Base-by-base conservation (phyloP, 1,139 yeast species). In the Wickerhamomyces sp. region DNA sequence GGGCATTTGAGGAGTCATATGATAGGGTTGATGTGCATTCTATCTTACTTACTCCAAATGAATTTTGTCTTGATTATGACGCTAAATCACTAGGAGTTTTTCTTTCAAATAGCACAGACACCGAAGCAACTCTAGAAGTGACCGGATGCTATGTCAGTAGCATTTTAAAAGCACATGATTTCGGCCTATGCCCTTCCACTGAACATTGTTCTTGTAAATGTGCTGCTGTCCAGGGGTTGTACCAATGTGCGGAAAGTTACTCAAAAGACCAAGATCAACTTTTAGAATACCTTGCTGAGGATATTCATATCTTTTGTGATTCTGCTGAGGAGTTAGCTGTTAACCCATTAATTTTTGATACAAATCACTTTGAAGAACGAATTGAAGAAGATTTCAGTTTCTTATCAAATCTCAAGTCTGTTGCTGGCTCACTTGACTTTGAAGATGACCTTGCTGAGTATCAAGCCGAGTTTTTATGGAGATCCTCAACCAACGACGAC, bases 381-480 rank as follows among this genome's bases (percentile, higher is more conserved):
- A 19, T 38, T 16, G 43, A 37, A 26, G 18, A 30, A 2, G 36
- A 39, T 6, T 36, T 45, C 18, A 28, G 36, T 1, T 33, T 38
- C 16, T 33, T 43, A 10, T 28, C 29, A 5, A 31, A 38, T n/a
- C 18, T 46, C 9, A 35, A 37, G 15, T 19, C 36, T 3, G 39
- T 49, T n/a, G 53, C 53, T 5, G 14, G 31, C 0, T 28, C 44
- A 1, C 31, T 52, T 16, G 28, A 37, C 5, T 35, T 52, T 17
- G 7, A 21, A 0, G 29, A 35, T 1, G 49, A 44, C 14, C 40
- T 52, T 6, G 28, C 38, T 2, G 52, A 48, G 26, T 21, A 45
- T 6, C 41, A 37, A 27, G 40, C 48, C 3, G 50, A 49, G 8
- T 29, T 45, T 12, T 26, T 52, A 3, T 47, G 47, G 43, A 29